Base-by-base conservation (phyloP, 306 rosid genomes). In the Quercus variabilis region DNA sequence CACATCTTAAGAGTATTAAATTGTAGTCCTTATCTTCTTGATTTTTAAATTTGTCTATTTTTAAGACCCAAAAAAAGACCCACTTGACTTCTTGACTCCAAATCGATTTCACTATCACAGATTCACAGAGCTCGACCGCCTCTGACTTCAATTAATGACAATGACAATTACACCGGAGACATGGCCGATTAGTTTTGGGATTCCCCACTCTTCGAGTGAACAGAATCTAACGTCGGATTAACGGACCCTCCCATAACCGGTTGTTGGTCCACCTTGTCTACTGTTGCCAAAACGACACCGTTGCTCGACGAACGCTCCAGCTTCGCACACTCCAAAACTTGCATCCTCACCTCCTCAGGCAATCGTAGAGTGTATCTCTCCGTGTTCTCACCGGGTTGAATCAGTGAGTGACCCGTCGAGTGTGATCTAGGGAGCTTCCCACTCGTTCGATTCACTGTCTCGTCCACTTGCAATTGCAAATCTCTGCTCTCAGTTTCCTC, bases 371-470 rank as follows among this genome's bases (percentile, higher is more conserved):
- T 89, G 81, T 76, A 89, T 69, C 91, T 84, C 75, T 93, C 96
- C 67, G 74, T 69, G 70, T 78, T n/a, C 68, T 84, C 81, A 55
- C 71, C 86, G 2, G 51, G 73, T 75, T 86, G 90, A 52, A 64
- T 74, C 64, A 78, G 67, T 0, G 92, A 88, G 85, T 91, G 94
- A 10, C 97, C 97, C 1, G 98, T 93, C 59, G 98, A 93, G 71
- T 93, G 87, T 1, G 95, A 91, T 76, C 90, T 86, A 41, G 72
- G 49, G 11, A 77, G 49, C 56, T 77, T 81, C 71, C 69, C 28
- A 38, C 28, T 55, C 57, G 64, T 49, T 15, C 19, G 33, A 31
- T 67, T 19, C 51, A 8, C 72, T 2, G 35, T 31, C 71, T 56
- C 79, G 21, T 38, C 11, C 46, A 38, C 46, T 38, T 41, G 46